Evolutionary conservation across 1,284 basidiomycete genomes (phyloP), one percentile per base, ranked within the genome.

Genomic region (Porodaedalea pini): DNA sequence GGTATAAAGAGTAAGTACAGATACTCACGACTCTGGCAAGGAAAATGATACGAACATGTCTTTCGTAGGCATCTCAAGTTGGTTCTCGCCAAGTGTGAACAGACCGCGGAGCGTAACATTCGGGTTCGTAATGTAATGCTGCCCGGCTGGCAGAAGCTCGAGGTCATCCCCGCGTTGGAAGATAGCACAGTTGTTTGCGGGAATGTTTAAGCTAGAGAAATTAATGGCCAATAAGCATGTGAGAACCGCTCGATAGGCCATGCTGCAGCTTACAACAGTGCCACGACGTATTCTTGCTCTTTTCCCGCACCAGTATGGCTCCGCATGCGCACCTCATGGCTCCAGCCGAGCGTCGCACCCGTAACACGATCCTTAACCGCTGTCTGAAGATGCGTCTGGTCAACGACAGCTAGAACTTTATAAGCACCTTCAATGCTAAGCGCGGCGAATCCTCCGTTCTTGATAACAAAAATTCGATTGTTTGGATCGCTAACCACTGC

Each of bases 11-110:
- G 19, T 19, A 21, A 50, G 4, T 13, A 48, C 3, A 27, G 34
- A 25, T 11, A 2, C 25, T 21, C 21, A 11, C 7, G 3, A 23
- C 13, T 21, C 21, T 27, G n/a, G 41, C 21, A 23, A 23, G 5
- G 41, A 19, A 44, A 11, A 15, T 13, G n/a, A 50, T 10, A 71
- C 82, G 64, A 62, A 87, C 86, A 90, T 88, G 63, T 90, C 88
- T 70, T 90, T 90, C 6, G 88, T 90, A 2, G 88, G 86, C 84
- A 90, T 86, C 69, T 90, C 89, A 29, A 88, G 70, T 69, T 91
- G 88, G 64, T 86, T 88, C 68, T 91, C 88, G 21, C 89, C 88
- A 0, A 86, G 78, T 1, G 88, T 89, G 68, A 83, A 91, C 25
- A 90, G 64, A 5, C 87, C 88, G 57, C 89, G 85, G 7, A 91